Conservation (phyloP, 345 rosid genomes). For the Hibiscus syriacus region DNA sequence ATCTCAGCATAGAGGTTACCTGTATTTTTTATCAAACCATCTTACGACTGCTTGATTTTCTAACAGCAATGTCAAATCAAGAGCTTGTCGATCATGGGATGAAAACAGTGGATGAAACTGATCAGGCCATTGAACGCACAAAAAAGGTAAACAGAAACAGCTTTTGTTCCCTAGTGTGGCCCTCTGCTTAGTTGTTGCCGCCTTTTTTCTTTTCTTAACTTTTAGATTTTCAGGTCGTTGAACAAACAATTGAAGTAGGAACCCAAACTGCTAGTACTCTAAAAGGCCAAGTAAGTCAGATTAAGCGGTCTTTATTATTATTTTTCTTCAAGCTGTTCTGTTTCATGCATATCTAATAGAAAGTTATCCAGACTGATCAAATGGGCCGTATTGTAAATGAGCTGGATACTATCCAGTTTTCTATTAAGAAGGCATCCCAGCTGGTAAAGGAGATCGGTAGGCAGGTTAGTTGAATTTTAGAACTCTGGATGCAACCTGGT, state of each 20-base stretch:
- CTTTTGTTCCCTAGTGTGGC: neutral
- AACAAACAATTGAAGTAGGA: constrained; percentile 98
- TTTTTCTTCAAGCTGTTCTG: neutral
- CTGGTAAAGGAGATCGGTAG: constrained; percentile 97
- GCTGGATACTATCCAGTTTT: constrained; percentile 95
- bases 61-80: constrained; percentile 85
- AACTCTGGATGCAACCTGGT: neutral
- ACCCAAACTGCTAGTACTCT: constrained; percentile 83
- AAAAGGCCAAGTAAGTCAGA: constrained; percentile 81
- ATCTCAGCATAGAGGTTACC: neutral
- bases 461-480: constrained; percentile 51
- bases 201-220: constrained; percentile 14
- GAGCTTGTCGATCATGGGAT: constrained; percentile 73
- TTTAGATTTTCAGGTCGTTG: constrained; percentile 57
- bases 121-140: constrained; percentile 90
- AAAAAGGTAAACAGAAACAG: constrained; percentile 44
- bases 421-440: constrained; percentile 96
- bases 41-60: constrained; percentile 1
- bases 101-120: constrained; percentile 92
- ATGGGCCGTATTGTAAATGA: constrained; percentile 97
- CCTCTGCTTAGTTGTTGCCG: constrained; percentile 4
- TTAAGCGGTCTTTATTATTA: neutral
- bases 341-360: constrained; percentile 13
- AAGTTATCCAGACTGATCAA: constrained; percentile 80
- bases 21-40: neutral